Percentiles rank a stretch among this genome's conserved stretches.
These are phyloP conservation scores for Whalleya microplaca DNA, from an alignment of 2,329 filamentous ascomycete genomes.

Conservation along the genomic window DNA sequence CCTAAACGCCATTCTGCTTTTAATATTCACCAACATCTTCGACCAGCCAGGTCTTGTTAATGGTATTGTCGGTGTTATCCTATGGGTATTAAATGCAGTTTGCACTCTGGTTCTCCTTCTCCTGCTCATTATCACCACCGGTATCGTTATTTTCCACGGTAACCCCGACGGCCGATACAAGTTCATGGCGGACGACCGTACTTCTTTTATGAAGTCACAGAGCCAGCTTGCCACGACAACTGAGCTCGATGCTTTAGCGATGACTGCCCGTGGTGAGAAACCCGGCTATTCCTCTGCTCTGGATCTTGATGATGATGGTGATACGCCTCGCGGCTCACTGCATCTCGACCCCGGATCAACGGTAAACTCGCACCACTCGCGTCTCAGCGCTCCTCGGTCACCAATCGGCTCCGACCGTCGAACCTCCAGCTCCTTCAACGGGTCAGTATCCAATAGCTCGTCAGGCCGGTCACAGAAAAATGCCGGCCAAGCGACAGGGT, in stretches of 20 bases:
- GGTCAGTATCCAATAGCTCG: slow-evolving; percentile 33
- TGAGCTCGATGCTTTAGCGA: slow-evolving; percentile 86
- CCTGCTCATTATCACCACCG: slow-evolving; percentile 77
- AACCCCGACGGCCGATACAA: slow-evolving; percentile 95
- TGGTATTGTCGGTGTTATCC: slow-evolving; percentile 84
- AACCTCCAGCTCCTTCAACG: slow-evolving; percentile 36
- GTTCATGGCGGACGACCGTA: slow-evolving; percentile 93
- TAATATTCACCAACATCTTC: slow-evolving; percentile 88
- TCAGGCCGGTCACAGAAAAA: slow-evolving; percentile 40
- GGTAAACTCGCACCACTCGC: slow-evolving; percentile 28
- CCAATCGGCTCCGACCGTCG: slow-evolving; percentile 50
- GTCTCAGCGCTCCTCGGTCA: slow-evolving; percentile 43
- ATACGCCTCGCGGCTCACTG: slow-evolving; percentile 65
- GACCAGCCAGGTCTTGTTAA: slow-evolving; percentile 80
- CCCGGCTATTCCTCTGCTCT: slow-evolving; percentile 57
- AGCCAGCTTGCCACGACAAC: slow-evolving; percentile 76
- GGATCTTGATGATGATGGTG: slow-evolving; percentile 75
- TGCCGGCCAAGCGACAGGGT: slow-evolving; percentile 39
- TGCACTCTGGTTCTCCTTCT: slow-evolving; percentile 83
- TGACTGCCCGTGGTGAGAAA: slow-evolving; percentile 86
- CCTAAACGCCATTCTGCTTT: slow-evolving; percentile 83
- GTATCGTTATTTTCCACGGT: slow-evolving; percentile 80
- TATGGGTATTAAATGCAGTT: slow-evolving; percentile 85
- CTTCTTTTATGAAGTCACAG: slow-evolving; percentile 97
- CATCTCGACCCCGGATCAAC: slow-evolving; percentile 46